phyloP scores from a whole-genome alignment of 2,329 filamentous ascomycete species.

The Colletotrichum sp. region DNA sequence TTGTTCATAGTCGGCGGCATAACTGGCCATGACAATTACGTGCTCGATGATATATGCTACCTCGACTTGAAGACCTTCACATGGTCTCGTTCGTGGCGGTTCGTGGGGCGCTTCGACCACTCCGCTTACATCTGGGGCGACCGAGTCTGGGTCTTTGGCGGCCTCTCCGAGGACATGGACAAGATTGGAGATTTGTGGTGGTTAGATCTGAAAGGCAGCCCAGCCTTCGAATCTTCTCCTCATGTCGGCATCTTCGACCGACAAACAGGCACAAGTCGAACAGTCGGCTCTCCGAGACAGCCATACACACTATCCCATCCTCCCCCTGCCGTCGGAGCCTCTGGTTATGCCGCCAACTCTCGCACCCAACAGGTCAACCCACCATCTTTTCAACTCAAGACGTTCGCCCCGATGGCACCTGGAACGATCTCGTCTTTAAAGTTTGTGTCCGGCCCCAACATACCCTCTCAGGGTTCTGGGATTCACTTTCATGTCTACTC shows the following conservation, averaged over 20 bases:
- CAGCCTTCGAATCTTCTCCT: slow-evolving; percentile 78
- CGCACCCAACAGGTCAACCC: slow-evolving; percentile 70
- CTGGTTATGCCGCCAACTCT: slow-evolving; percentile 72
- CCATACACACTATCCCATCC: slow-evolving; percentile 55
- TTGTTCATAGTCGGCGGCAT: slow-evolving; percentile 96
- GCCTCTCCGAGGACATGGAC: slow-evolving; percentile 95
- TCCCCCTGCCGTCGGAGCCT: slow-evolving; percentile 56
- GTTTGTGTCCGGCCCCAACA: slow-evolving; percentile 85
- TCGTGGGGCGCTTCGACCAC: slow-evolving; percentile 94
- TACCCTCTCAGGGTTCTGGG: slow-evolving; percentile 87
- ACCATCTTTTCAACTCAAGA: slow-evolving; percentile 68
- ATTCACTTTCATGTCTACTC: slow-evolving; percentile 96
- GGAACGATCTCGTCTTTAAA: slow-evolving; percentile 89
- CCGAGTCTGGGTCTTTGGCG: slow-evolving; percentile 95
- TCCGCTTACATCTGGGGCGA: slow-evolving; percentile 92
- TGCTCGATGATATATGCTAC: slow-evolving; percentile 95
- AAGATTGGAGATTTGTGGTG: slow-evolving; percentile 96
- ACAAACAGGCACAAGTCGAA: slow-evolving; percentile 41
- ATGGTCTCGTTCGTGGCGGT: slow-evolving; percentile 96
- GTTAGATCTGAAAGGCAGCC: slow-evolving; percentile 91
- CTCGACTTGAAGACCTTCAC: slow-evolving; percentile 97
- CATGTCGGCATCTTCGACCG: slow-evolving; percentile 59
- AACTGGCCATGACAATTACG: slow-evolving; percentile 88
- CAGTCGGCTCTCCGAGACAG: slow-evolving; percentile 56
- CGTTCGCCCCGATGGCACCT: slow-evolving; percentile 83